Conservation (phyloP, 345 rosid genomes). For the Leavenworthia alabamica region DNA sequence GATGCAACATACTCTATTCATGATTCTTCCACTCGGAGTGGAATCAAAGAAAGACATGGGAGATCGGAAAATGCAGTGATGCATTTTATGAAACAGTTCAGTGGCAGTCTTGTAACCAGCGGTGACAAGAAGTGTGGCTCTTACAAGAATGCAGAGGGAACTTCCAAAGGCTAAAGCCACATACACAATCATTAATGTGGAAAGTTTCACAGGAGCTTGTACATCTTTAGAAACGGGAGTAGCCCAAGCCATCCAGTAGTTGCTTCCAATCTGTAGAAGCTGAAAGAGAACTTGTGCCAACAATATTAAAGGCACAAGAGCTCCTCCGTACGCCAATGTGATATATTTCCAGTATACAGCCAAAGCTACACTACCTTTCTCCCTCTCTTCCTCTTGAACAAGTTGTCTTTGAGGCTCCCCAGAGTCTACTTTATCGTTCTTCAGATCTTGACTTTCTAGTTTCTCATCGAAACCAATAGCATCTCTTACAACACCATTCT, state of each 20-base stretch:
- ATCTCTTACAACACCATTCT: conserved; percentile 9
- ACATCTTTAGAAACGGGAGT: conserved; percentile 52
- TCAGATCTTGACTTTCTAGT: conserved; percentile 29
- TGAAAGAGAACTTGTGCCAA: conserved; percentile 57
- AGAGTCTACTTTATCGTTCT: conserved; percentile 36
- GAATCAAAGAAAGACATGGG: conserved; percentile 83
- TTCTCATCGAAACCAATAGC: conserved; percentile 14
- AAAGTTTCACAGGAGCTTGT: conserved; percentile 43
- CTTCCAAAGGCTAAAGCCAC: conserved; percentile 53
- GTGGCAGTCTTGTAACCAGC: conserved; percentile 68
- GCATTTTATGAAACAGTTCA: conserved; percentile 62
- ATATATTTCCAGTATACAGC: conserved; percentile 57
- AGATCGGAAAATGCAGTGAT: conserved; percentile 55
- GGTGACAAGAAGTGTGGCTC: conserved; percentile 47
- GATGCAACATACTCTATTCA: conserved; percentile 47
- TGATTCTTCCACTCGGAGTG: conserved; percentile 73
- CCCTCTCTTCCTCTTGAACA: conserved; percentile 79
- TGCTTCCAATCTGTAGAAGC: conserved; percentile 69
- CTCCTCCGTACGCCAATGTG: conserved; percentile 66
- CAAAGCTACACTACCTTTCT: conserved; percentile 67
- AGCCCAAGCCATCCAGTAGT: conserved; percentile 89
- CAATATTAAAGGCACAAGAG: conserved; percentile 61
- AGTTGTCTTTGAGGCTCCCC: conserved; percentile 46
- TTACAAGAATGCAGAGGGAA: conserved; percentile 47
- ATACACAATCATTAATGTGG: conserved; percentile 48